Conservation (phyloP, 164 flowering plant species). For the Stephania yunnanensis region DNA sequence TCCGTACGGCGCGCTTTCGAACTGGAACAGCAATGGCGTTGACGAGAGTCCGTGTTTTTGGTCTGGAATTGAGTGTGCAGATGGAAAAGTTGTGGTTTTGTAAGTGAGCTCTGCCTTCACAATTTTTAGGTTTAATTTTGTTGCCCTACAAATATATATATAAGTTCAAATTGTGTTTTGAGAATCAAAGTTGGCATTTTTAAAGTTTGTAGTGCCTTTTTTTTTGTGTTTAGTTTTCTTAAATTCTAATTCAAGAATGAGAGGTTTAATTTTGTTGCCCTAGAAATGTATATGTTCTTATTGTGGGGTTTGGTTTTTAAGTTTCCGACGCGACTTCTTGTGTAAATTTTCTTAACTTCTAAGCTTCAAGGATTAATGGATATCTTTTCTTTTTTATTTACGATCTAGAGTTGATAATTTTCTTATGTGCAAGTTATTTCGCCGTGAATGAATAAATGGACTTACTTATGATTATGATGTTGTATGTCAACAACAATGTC, state of each 20-base stretch:
- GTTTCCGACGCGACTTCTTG: no score
- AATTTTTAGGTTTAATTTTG: background rate
- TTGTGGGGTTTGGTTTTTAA: no score
- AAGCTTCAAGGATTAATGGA: no score
- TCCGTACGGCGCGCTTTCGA: conserved; percentile 49
- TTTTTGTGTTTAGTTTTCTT: no score
- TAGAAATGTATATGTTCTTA: background rate
- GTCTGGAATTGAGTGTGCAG: conserved; percentile 61
- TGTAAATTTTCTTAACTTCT: no score
- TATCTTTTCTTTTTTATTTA: no score
- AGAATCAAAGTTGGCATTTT: background rate
- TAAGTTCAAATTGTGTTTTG: background rate
- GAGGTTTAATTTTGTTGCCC: background rate
- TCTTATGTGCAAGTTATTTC: no score
- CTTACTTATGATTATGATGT: no score
- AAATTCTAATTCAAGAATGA: background rate
- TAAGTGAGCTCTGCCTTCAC: conserved; percentile 30
- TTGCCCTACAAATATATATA: no score
- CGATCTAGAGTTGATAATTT: no score
- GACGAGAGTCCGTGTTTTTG: conserved; percentile 48
- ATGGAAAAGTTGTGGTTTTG: conserved; percentile 51
- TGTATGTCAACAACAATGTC: no score
- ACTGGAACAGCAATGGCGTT: conserved; percentile 42
- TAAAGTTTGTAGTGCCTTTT: background rate
- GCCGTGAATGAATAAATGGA: no score